phyloP scores from a whole-genome alignment of 2,329 filamentous ascomycete genomes.

The Tothia fuscella region DNA sequence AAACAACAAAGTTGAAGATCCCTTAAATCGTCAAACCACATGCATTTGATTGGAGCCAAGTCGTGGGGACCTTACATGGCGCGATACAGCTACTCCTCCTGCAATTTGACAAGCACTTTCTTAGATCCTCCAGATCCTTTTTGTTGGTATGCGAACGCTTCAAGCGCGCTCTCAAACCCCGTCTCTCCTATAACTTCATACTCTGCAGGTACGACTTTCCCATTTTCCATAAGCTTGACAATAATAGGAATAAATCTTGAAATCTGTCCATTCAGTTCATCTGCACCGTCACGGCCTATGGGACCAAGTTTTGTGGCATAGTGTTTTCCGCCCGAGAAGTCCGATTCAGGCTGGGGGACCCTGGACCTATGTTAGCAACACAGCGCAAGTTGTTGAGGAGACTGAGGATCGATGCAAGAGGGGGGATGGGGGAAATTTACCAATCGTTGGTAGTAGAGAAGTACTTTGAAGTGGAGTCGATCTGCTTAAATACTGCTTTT shows the following conservation, averaged over 20 bases:
- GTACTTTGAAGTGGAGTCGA: constrained; percentile 14
- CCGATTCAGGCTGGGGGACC: not conserved
- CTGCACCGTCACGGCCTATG: constrained; percentile 15
- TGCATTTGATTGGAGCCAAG: too few relatives aligned
- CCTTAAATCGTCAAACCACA: too few relatives aligned
- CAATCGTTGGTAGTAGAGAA: constrained; percentile 17
- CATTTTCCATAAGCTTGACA: constrained; percentile 14
- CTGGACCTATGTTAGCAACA: too few relatives aligned
- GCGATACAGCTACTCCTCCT: too few relatives aligned
- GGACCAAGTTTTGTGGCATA: constrained; percentile 13
- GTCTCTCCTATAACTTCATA: constrained; percentile 13
- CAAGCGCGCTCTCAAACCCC: constrained; percentile 14
- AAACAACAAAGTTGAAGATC: too few relatives aligned
- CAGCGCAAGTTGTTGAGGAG: not conserved
- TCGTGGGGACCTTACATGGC: too few relatives aligned
- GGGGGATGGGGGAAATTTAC: constrained; percentile 6
- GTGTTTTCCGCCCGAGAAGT: not conserved
- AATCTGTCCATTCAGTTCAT: constrained; percentile 14
- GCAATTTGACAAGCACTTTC: constrained; percentile 15
- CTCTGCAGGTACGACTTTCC: constrained; percentile 13
- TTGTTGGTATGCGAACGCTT: constrained; percentile 16
- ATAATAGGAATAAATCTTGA: constrained; percentile 14
- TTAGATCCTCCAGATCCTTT: constrained; percentile 14
- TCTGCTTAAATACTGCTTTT: constrained; percentile 15
- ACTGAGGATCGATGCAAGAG: not conserved